Base-by-base conservation (phyloP, 495 filamentous ascomycete genomes). In the Penicillium ochrochloron region DNA sequence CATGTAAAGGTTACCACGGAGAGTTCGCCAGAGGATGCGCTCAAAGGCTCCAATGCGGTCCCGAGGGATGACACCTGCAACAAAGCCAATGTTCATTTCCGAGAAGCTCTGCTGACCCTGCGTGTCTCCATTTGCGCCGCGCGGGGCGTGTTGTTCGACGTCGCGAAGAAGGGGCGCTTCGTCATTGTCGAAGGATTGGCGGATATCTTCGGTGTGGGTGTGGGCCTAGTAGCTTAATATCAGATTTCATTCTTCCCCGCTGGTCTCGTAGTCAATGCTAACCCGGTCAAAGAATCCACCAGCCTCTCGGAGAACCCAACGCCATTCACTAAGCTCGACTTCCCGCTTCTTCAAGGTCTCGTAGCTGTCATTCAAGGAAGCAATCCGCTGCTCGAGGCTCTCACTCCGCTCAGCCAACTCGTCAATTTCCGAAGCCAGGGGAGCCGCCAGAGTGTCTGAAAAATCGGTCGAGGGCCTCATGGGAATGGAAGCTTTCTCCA, bases 1-100 rank as follows among this genome's bases (percentile, higher is more conserved):
- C 95, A 99, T 99, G 81, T 97, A 99, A 21, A 99, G 85, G 78
- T 99, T 99, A 66, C 95, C 95, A 70, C 95, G 93, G 59, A 99
- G 82, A 0, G 95, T 97, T 59, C 95, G 85, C 95, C 95, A 99
- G 17, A 99, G 84, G 65, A 98, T 98, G 57, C 95, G 89, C 78
- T 99, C 95, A 71, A 99, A 97, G 35, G 95, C 90, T 10, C 90
- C 93, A 61, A 98, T 95, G 9, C 94, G 89, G 65, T 97, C 94
- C 27, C 94, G 85, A 27, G 92, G 90, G 69, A 99, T 98, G 57
- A 98, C 96, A 76, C 95, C 95, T 57, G 96, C 90, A n/a, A 99
- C 95, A 68, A 99, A 98, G n/a, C 96, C 96, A 69, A 99, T 98
- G 75, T 97, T 97, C 92, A 97, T 96, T 53, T 92, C 91, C 9